Percentiles rank a stretch among this genome's conserved stretches.
These are phyloP conservation scores for Talaromyces sp. DNA, from an alignment of 2,329 filamentous ascomycete genomes.

Conservation along the genomic window DNA sequence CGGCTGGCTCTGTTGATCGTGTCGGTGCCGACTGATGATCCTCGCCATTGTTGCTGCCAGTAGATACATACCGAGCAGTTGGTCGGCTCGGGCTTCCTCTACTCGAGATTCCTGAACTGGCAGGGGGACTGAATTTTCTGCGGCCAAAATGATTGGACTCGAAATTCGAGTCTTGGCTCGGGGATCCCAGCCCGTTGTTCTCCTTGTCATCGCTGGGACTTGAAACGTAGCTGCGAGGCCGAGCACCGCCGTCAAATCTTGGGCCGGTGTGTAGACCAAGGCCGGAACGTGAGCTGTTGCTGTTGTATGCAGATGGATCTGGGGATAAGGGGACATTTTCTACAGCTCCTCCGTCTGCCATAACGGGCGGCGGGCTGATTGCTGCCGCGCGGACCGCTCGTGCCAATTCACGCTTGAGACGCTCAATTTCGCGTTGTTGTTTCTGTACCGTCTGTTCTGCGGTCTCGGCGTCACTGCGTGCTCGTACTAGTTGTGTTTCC, in stretches of 20 bases:
- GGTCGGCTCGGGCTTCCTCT: conserved; percentile 35
- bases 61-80: conserved; percentile 22
- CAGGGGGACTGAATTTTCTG: conserved; percentile 40
- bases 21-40: conserved; percentile 19
- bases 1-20: conserved; percentile 53
- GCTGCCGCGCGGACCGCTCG: conserved; percentile 40
- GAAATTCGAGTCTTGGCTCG: conserved; percentile 21
- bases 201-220: conserved; percentile 71
- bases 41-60: conserved; percentile 29
- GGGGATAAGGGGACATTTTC: conserved; percentile 45
- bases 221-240: conserved; percentile 37
- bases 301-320: conserved; percentile 25
- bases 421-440: conserved; percentile 80
- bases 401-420: conserved; percentile 77
- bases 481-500: conserved; percentile 91
- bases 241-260: conserved; percentile 34
- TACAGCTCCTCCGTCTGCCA: conserved; percentile 44
- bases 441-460: conserved; percentile 82
- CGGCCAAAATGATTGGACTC: conserved; percentile 22
- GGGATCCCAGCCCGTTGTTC: conserved; percentile 46
- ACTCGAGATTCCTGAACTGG: conserved; percentile 28
- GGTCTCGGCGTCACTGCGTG: conserved; percentile 81
- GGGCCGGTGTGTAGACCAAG: conserved; percentile 33
- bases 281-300: conserved; percentile 25
- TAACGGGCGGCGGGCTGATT: conserved; percentile 29